Percentiles rank a stretch among this genome's conserved stretches.
These are phyloP conservation scores for Pythium grandisporangium DNA, from an alignment of 352 stramenopile genomes.

Conservation along the genomic window DNA sequence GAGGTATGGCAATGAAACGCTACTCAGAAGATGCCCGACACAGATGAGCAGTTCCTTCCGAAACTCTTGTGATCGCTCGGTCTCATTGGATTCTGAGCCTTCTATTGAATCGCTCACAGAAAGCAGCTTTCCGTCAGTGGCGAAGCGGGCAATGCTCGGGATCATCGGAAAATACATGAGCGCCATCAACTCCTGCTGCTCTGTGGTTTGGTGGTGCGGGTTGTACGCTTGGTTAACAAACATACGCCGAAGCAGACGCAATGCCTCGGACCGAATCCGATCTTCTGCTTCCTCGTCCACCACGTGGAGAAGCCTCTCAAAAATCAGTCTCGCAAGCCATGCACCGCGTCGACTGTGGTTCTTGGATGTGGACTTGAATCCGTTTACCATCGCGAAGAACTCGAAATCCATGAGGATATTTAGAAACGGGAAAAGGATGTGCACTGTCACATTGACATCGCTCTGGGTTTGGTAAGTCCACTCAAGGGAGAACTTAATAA, in stretches of 20 bases:
- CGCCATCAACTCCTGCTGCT: conserved; percentile 50
- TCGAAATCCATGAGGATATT: conserved; percentile 60
- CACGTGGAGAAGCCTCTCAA: conserved; percentile 38
- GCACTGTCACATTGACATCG: conserved; percentile 44
- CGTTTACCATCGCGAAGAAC: conserved; percentile 57
- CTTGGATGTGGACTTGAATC: conserved; percentile 5
- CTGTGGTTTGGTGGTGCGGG: conserved; percentile 18
- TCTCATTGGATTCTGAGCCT: not conserved
- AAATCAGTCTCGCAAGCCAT: conserved; percentile 52
- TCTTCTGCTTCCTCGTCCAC: conserved; percentile 50
- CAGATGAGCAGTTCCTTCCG: conserved; percentile 59
- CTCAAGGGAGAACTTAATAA: conserved; percentile 34
- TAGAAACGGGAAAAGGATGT: conserved; percentile 63
- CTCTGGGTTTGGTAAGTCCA: conserved; percentile 22
- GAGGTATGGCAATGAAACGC: conserved; percentile 32
- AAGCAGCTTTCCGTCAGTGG: conserved; percentile 34
- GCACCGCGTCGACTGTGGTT: not conserved
- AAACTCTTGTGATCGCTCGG: conserved; percentile 16
- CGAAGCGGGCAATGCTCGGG: conserved; percentile 31
- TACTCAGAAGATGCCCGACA: conserved; percentile 48
- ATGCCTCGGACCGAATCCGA: conserved; percentile 38
- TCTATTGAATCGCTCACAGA: conserved; percentile 1
- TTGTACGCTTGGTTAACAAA: conserved; percentile 60
- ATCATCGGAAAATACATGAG: conserved; percentile 56
- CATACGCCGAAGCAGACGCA: conserved; percentile 47